These are phyloP conservation scores for Pyrrhoderma noxium DNA, from an alignment of 1,284 basidiomycete genomes.

Conservation along the genomic window DNA sequence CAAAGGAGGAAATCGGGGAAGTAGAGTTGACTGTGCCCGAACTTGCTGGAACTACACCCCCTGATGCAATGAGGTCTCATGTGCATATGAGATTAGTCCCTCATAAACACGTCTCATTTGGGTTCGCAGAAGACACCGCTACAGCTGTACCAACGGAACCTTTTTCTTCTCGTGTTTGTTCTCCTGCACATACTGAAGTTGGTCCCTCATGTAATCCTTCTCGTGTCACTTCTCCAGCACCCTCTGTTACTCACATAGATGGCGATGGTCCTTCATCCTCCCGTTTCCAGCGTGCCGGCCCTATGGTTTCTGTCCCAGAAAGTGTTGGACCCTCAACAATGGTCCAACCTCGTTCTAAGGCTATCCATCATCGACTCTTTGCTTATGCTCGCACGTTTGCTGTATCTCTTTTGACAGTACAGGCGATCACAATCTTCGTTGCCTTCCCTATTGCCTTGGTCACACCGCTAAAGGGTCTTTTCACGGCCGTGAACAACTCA, in stretches of 20 bases:
- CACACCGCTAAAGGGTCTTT: slow-evolving; percentile 63
- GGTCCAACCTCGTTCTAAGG: slow-evolving; percentile 7
- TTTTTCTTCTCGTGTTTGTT: slow-evolving; percentile 24
- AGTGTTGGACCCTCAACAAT: slow-evolving; percentile 12
- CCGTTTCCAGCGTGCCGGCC: not conserved
- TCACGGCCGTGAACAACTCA: slow-evolving; percentile 44
- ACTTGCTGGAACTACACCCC: no score
- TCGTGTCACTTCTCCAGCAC: slow-evolving; percentile 25
- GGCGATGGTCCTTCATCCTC: not conserved
- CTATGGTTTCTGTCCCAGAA: not conserved
- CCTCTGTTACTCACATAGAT: slow-evolving; percentile 13
- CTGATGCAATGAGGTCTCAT: not conserved
- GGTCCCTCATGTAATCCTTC: slow-evolving; percentile 23
- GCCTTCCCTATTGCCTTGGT: slow-evolving; percentile 62
- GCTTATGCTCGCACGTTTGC: slow-evolving; percentile 28
- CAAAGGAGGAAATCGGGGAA: no score
- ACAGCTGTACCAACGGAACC: slow-evolving; percentile 21
- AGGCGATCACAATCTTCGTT: slow-evolving; percentile 58
- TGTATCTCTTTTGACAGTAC: slow-evolving; percentile 41
- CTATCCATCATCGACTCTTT: slow-evolving; percentile 17
- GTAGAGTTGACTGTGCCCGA: no score
- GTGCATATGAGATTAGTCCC: not conserved
- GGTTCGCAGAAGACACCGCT: slow-evolving; percentile 19
- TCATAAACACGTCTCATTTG: slow-evolving; percentile 28
- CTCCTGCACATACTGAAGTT: slow-evolving; percentile 25